Conservation (phyloP, 805 yeast genomes). For the Lipomyces sp. region DNA sequence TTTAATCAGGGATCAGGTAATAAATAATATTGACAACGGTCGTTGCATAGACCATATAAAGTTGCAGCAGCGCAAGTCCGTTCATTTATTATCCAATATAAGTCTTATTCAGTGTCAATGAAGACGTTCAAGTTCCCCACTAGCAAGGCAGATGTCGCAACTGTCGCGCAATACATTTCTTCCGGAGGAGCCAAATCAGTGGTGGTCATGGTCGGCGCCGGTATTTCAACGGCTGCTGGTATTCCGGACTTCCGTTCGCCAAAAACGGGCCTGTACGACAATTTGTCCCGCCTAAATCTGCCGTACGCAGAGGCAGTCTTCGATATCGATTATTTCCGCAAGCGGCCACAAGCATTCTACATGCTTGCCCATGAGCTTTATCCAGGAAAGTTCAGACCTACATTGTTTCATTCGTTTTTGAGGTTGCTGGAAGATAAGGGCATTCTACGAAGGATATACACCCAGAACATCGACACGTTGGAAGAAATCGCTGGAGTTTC, state of each 20-base stretch:
- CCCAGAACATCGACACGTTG: constrained; percentile 90
- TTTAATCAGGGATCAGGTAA: too few relatives aligned
- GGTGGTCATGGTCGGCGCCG: constrained; percentile 69
- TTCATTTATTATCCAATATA: too few relatives aligned
- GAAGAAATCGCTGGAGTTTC: constrained; percentile 80
- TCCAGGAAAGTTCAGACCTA: constrained; percentile 85
- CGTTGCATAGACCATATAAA: too few relatives aligned
- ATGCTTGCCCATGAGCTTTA: constrained; percentile 77
- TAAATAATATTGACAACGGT: too few relatives aligned
- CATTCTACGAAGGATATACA: constrained; percentile 65
- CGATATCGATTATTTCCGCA: constrained; percentile 74
- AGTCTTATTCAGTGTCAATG: too few relatives aligned
- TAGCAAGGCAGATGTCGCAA: constrained; percentile 11
- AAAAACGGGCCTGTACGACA: constrained; percentile 73
- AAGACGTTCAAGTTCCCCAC: constrained; percentile 3
- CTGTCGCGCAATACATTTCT: constrained; percentile 14
- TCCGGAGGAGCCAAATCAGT: constrained; percentile 16
- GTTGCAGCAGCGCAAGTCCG: too few relatives aligned
- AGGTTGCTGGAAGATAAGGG: constrained; percentile 62
- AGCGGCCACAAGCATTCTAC: constrained; percentile 80
- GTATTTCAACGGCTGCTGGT: constrained; percentile 89
- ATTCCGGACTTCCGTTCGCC: constrained; percentile 96
- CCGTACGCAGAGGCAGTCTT: constrained; percentile 97
- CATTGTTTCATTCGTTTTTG: constrained; percentile 74
- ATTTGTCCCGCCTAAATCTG: constrained; percentile 64